Evolutionary conservation across 1,284 basidiomycete genomes (phyloP).

Genomic region (Cerioporus squamosus): DNA sequence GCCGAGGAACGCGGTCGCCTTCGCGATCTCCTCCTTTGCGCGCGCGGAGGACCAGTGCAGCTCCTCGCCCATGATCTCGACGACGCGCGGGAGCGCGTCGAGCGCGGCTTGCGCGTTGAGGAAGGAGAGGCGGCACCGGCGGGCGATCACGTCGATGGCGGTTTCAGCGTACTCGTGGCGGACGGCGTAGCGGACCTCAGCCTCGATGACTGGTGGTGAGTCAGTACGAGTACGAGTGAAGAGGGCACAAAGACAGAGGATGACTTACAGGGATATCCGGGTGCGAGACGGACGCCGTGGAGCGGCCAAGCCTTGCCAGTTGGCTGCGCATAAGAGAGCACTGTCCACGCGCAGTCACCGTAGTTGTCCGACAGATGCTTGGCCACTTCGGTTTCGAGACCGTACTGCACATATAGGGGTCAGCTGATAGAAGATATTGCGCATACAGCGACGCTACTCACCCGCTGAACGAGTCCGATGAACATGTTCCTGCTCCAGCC

Average conservation of each 20-base stretch:
- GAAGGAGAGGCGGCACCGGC: constrained; percentile 91
- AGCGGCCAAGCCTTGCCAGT: constrained; percentile 87
- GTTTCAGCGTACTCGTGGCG: constrained; percentile 92
- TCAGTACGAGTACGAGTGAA: neutral
- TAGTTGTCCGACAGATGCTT: constrained; percentile 94
- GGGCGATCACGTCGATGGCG: constrained; percentile 90
- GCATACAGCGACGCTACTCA: constrained; percentile 37
- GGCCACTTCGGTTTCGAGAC: constrained; percentile 91
- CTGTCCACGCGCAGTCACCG: constrained; percentile 96
- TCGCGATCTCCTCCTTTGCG: constrained; percentile 62
- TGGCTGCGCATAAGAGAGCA: constrained; percentile 80
- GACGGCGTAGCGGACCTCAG: constrained; percentile 91
- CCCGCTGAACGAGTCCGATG: constrained; percentile 92
- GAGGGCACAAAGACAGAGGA: neutral
- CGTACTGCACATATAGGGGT: constrained; percentile 55
- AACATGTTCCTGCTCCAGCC: constrained; percentile 98
- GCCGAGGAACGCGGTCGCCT: constrained; percentile 67
- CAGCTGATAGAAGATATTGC: constrained; percentile 1
- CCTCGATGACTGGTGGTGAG: constrained; percentile 74
- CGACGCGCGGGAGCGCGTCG: constrained; percentile 83
- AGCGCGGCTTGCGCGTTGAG: constrained; percentile 90
- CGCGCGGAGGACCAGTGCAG: constrained; percentile 74
- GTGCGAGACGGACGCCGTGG: constrained; percentile 79
- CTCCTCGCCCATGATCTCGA: constrained; percentile 92
- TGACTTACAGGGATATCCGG: constrained; percentile 79